phyloP scores from a whole-genome alignment of 331 rosid genomes.

The Telfairia occidentalis region DNA sequence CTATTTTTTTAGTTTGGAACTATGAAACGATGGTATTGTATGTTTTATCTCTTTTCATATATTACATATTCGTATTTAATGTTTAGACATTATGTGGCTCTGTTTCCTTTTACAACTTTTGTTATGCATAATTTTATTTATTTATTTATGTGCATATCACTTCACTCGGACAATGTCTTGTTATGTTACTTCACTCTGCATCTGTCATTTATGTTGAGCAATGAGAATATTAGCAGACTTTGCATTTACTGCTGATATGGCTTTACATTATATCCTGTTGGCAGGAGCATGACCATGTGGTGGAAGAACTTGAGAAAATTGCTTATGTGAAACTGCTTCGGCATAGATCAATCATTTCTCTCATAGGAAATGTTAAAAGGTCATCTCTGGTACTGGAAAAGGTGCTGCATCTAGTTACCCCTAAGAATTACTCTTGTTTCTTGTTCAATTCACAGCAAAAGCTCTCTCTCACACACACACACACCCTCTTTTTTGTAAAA shows the following conservation, averaged over 20 bases:
- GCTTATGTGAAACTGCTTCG: constrained; percentile 86
- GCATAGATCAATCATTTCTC: constrained; percentile 83
- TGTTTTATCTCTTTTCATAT: neutral
- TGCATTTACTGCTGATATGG: constrained; percentile 5
- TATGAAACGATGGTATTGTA: neutral
- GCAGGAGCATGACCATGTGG: constrained; percentile 92
- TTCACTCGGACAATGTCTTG: neutral
- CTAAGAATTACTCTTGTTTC: neutral
- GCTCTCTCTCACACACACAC: constrained; percentile 1
- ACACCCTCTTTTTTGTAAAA: neutral
- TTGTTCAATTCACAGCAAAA: neutral
- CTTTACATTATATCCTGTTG: constrained; percentile 21
- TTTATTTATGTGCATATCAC: neutral
- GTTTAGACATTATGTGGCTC: neutral
- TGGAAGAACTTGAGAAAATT: constrained; percentile 86
- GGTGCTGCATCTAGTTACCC: constrained; percentile 31
- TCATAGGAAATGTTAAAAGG: constrained; percentile 86
- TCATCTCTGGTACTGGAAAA: constrained; percentile 87
- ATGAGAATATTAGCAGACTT: neutral
- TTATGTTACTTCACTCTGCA: neutral
- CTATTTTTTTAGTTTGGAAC: neutral
- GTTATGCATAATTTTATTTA: neutral
- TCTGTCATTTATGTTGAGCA: neutral
- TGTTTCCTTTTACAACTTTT: neutral
- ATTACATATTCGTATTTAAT: neutral